Conservation (phyloP, 495 filamentous ascomycete genomes). For the Penicillium steckii region DNA sequence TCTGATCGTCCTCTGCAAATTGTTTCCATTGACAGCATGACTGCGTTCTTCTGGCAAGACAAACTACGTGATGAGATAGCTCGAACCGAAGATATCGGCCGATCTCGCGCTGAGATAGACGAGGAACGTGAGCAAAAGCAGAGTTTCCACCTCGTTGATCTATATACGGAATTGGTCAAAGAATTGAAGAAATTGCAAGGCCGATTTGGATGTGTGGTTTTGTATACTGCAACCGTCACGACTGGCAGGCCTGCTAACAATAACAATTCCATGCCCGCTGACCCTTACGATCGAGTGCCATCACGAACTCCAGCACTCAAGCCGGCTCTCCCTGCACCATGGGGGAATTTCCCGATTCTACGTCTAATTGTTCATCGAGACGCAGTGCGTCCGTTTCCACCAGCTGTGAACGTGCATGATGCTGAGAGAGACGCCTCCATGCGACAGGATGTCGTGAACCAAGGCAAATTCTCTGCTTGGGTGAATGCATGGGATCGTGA, state of each 20-base stretch:
- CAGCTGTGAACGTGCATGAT: constrained; percentile 54
- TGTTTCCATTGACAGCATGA: constrained; percentile 53
- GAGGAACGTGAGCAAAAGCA: constrained; percentile 24
- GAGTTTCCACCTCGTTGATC: constrained; percentile 33
- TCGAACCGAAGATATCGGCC: constrained; percentile 39
- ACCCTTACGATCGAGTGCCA: constrained; percentile 34
- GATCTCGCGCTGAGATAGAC: constrained; percentile 30
- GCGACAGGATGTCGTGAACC: constrained; percentile 38
- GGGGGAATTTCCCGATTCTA: constrained; percentile 46
- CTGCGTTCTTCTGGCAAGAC: constrained; percentile 59
- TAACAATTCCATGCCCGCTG: constrained; percentile 41
- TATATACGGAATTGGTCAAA: constrained; percentile 34
- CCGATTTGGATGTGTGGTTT: constrained; percentile 39
- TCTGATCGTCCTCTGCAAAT: constrained; percentile 43
- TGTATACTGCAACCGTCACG: constrained; percentile 36
- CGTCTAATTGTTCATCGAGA: constrained; percentile 48
- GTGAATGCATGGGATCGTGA: constrained; percentile 47
- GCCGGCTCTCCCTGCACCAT: constrained; percentile 44
- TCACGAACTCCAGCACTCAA: constrained; percentile 31
- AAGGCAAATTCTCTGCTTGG: constrained; percentile 42
- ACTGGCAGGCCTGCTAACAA: constrained; percentile 19
- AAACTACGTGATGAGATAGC: constrained; percentile 48
- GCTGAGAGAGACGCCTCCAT: constrained; percentile 49
- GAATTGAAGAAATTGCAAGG: constrained; percentile 36
- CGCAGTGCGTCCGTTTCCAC: constrained; percentile 50